Evolutionary conservation across 768 basidiomycete genomes (phyloP).

Genomic region (Clavaria fumosa): DNA sequence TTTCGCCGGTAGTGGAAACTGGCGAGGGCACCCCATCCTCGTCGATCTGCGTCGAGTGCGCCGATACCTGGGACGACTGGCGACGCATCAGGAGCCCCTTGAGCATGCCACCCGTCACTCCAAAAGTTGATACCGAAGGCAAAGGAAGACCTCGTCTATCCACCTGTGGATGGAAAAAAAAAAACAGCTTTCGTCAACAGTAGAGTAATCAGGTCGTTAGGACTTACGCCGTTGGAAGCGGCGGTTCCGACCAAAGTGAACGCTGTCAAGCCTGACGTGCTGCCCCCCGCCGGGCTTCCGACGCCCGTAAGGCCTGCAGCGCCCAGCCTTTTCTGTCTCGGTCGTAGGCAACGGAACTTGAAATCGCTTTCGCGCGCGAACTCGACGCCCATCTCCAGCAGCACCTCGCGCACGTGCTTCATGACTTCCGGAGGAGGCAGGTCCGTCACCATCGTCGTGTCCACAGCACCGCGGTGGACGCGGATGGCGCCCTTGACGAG

Average conservation of each 20-base stretch:
- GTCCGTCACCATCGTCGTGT: slow-evolving; percentile 78
- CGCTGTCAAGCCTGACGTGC: slow-evolving; percentile 40
- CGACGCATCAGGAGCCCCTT: slow-evolving; percentile 81
- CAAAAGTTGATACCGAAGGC: slow-evolving; percentile 59
- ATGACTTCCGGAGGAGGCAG: slow-evolving; percentile 78
- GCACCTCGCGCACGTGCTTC: slow-evolving; percentile 61
- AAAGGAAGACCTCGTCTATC: slow-evolving; percentile 82
- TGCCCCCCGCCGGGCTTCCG: slow-evolving; percentile 16
- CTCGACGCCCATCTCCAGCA: slow-evolving; percentile 84
- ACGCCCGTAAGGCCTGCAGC: slow-evolving; percentile 17
- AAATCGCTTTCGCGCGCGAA: slow-evolving; percentile 79
- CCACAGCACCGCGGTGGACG: slow-evolving; percentile 85
- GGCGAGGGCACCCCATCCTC: slow-evolving; percentile 27
- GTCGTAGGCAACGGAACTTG: slow-evolving; percentile 74
- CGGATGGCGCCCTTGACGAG: slow-evolving; percentile 41
- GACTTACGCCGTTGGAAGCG: slow-evolving; percentile 72
- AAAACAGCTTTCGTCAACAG: slow-evolving; percentile 4
- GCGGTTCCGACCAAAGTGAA: slow-evolving; percentile 70
- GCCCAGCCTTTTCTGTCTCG: slow-evolving; percentile 52
- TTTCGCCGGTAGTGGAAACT: slow-evolving; percentile 28
- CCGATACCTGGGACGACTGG: slow-evolving; percentile 72
- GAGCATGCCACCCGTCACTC: slow-evolving; percentile 63
- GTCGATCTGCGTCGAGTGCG: slow-evolving; percentile 29
- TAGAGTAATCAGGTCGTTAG: slow-evolving; percentile 1
- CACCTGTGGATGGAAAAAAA: slow-evolving; percentile 44